Base-by-base conservation (phyloP, 2,329 filamentous ascomycete genomes). In the Verruconis gallopava region DNA sequence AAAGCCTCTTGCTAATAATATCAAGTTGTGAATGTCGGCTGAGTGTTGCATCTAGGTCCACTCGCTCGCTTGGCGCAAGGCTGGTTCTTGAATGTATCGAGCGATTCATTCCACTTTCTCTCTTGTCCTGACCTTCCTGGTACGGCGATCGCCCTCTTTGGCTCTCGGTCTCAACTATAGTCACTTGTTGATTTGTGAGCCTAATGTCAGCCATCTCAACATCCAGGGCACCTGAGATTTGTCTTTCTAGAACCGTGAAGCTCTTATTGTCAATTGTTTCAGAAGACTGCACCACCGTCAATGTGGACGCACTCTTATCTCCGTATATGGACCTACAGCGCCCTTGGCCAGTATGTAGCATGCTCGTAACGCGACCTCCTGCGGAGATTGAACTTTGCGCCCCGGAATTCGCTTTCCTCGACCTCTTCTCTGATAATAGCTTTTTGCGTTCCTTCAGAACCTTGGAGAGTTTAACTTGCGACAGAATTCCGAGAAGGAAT, bases 401-500 rank as follows among this genome's bases (percentile, higher is more conserved):
- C 44, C 77, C 60, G 43, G 73, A 69, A 59, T 78, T 71, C 51
- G 69, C 60, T 46, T 77, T 60, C 47, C 70, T 64, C n/a, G 18
- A 64, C 59, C n/a, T 62, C 55, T 17, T 58, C 60, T 28, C 32
- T 2, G 66, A 65, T 46, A 61, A 65, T 48, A 64, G 65, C 30
- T 60, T 60, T 22, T 68, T 59, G 43, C 66, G 64, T 44, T 69
- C 64, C 46, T 68, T 75, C 46, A 94, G 75, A 5, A 93, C 68
- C 47, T 77, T 85, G 86, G 86, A 95, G 12, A 95, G 65, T 52
- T 80, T 84, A 50, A 91, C 67, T 57, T 96, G 89, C 0, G 85
- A 93, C 34, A 93, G 70, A 18, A 94, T 66, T 2, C 88, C 86
- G 14, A 83, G 66, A 6, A 85, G 58, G 45, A 74, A 79, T 15